Evolutionary conservation across 106 monocot genomes (phyloP), one percentile per base, ranked within the genome.

Genomic region (Narthecium ossifragum): DNA sequence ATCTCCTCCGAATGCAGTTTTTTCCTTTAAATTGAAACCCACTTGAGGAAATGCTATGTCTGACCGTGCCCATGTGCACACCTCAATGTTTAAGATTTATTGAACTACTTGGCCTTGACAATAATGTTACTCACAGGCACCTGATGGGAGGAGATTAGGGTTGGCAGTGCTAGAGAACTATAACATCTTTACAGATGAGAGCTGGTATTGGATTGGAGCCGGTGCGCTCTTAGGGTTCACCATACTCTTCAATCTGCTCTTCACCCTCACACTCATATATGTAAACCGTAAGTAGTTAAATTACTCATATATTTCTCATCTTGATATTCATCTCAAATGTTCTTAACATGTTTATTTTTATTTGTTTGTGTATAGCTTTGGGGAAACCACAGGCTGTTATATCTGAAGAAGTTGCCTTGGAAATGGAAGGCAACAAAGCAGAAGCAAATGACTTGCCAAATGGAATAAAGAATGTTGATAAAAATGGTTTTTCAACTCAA

Each of bases 181-280:
- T 8, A 45, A 48, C 36, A 34, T 77, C 7, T 65, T 59, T 47
- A 20, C 70, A 2, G 57, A 80, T 52, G 59, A 60, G 11, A 61
- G 64, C 41, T 83, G 83, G 83, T 88, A 77, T 28, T 83, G 83
- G 88, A 83, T 83, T 32, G 73, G 76, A 20, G 71, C 45, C 1
- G 83, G 49, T 26, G 83, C 64, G 4, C 79, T 88, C 31, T 26
- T 88, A 1, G 88, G 73, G 13, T 88, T 80, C 71, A 66, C 50
- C 8, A 33, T 88, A 59, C 22, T 88, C 56, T 76, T 77, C 66
- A 88, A 88, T 18, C 14, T 18, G 4, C 43, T 43, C 0, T 43
- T 43, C 4, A 13, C 43, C 4, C 34, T 81, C 30, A 46, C 70
- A 21, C 84, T 89, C 53, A 64, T 59, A 46, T 84, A 70, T 52